phyloP scores from a whole-genome alignment of 2,329 filamentous ascomycete species.

The Rhinocladiella mackenziei region DNA sequence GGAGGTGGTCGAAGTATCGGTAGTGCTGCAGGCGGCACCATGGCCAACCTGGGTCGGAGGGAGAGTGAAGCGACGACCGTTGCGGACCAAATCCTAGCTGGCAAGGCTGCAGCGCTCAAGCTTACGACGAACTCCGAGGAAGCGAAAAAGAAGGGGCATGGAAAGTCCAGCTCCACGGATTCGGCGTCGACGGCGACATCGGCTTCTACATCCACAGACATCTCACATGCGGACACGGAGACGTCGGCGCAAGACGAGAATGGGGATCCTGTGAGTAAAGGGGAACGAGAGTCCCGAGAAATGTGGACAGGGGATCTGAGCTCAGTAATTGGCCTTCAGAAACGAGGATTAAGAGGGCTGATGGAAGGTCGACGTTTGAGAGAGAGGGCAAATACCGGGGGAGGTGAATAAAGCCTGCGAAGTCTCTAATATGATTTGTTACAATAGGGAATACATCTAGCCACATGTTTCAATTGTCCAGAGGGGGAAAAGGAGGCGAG shows the following conservation, averaged over 20 bases:
- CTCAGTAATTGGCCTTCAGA: conserved; percentile 91
- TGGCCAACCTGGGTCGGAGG: conserved; percentile 41
- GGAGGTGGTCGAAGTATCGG: conserved; percentile 83
- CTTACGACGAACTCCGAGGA: conserved; percentile 20
- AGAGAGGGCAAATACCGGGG: conserved; percentile 45
- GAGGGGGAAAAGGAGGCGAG: too few species aligned
- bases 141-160: conserved; percentile 21
- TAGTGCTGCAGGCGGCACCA: conserved; percentile 54
- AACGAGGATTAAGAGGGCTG: conserved; percentile 80
- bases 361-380: conserved; percentile 91
- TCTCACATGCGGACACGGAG: conserved; percentile 28
- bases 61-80: conserved; percentile 26
- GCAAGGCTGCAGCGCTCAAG: conserved; percentile 12
- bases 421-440: too few species aligned
- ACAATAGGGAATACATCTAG: too few species aligned
- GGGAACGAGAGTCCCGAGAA: conserved; percentile 43
- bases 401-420: conserved; percentile 7
- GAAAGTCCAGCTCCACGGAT: conserved; percentile 26
- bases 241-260: conserved; percentile 15
- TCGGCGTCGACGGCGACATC: conserved; percentile 27
- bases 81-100: conserved; percentile 10
- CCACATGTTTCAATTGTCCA: too few species aligned
- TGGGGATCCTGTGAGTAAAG: conserved; percentile 8
- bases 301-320: conserved; percentile 71
- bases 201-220: conserved; percentile 26